Conservation (phyloP, 495 filamentous ascomycete species). For the Hypoxylon intermedium region DNA sequence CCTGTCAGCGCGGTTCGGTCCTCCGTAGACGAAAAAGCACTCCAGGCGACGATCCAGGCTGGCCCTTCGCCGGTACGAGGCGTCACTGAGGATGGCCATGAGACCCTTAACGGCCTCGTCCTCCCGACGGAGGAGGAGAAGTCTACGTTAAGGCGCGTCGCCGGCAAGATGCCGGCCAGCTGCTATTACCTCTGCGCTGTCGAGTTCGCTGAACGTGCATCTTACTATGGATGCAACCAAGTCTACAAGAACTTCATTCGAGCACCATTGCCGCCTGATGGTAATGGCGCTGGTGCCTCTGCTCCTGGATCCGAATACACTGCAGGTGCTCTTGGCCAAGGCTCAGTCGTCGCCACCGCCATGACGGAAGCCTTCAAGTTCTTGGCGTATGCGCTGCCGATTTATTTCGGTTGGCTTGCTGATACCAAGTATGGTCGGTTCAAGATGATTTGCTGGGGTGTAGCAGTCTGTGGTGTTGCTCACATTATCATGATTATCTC, state of each 20-base stretch:
- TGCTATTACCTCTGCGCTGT: constrained; percentile 62
- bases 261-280: constrained; percentile 59
- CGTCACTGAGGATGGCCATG: constrained; percentile 34
- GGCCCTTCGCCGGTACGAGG: background rate
- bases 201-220: constrained; percentile 66
- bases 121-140: constrained; percentile 62
- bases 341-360: constrained; percentile 62
- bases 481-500: constrained; percentile 69
- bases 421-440: constrained; percentile 65
- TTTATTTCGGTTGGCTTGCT: constrained; percentile 66
- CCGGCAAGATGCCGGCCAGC: constrained; percentile 55
- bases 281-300: constrained; percentile 64
- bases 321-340: constrained; percentile 65
- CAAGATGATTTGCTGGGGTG: constrained; percentile 66
- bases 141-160: constrained; percentile 58
- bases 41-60: constrained; percentile 31
- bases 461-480: constrained; percentile 64
- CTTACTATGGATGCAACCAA: constrained; percentile 62
- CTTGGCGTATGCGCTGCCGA: constrained; percentile 63
- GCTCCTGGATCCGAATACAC: constrained; percentile 58
- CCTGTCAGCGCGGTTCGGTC: constrained; percentile 37
- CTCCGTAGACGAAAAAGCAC: constrained; percentile 34
- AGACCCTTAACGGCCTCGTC: constrained; percentile 50
- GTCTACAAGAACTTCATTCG: constrained; percentile 69
- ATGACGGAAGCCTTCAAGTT: constrained; percentile 65